A percentile compares a stretch with the other conserved stretches of the same genome.
phyloP scores from a whole-genome alignment of 208 protist genomes.

The Dictyostelium gargantuum region DNA sequence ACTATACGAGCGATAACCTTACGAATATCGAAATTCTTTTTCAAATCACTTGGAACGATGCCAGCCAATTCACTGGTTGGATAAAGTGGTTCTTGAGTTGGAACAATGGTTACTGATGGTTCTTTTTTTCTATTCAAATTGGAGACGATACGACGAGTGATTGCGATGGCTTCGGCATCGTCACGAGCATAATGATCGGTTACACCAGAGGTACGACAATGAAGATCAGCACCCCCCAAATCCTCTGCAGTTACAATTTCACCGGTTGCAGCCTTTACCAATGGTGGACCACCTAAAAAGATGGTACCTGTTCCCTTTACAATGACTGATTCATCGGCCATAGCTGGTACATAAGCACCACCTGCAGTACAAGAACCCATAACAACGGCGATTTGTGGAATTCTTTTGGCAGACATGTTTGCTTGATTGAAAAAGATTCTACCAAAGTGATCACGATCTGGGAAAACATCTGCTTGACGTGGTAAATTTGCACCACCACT shows the following conservation, averaged over 20 bases:
- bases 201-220: conserved; percentile 92
- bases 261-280: conserved; percentile 89
- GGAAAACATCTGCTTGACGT: conserved; percentile 92
- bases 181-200: conserved; percentile 93
- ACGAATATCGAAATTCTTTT: conserved; percentile 90
- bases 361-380: conserved; percentile 98
- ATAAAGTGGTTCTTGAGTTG: conserved; percentile 84
- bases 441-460: conserved; percentile 96
- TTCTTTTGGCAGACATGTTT: conserved; percentile 92
- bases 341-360: conserved; percentile 95
- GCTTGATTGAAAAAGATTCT: conserved; percentile 98
- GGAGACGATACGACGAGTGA: conserved; percentile 89
- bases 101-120: background rate
- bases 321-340: conserved; percentile 95
- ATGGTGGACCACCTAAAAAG: conserved; percentile 95
- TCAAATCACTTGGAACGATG: conserved; percentile 90
- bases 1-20: conserved; percentile 92
- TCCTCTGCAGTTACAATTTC: conserved; percentile 94
- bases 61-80: conserved; percentile 88
- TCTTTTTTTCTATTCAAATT: conserved; percentile 88
- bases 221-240: conserved; percentile 94
- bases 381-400: conserved; percentile 96
- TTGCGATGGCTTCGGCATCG: conserved; percentile 91
- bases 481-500: conserved; percentile 95
- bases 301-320: conserved; percentile 94